These are phyloP conservation scores for Xylaria scruposa DNA, from an alignment of 495 filamentous ascomycete species.

Conservation along the genomic window DNA sequence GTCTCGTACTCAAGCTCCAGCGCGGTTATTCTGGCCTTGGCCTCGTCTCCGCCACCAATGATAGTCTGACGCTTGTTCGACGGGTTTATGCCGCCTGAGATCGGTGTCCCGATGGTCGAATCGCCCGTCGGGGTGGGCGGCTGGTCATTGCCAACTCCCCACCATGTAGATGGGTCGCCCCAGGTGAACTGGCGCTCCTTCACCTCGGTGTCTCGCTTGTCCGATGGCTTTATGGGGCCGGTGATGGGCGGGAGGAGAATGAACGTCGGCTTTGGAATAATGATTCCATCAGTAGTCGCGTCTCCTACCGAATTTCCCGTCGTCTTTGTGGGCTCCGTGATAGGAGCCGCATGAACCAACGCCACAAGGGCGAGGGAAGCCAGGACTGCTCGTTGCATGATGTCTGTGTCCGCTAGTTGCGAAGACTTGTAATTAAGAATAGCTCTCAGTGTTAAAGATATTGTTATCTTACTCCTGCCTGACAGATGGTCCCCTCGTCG, in stretches of 20 bases:
- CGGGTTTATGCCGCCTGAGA: conserved; percentile 27
- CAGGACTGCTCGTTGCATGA: conserved; percentile 37
- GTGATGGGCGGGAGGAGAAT: conserved; percentile 38
- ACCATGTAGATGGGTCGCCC: conserved; percentile 32
- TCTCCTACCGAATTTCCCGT: conserved; percentile 28
- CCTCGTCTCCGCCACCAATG: conserved; percentile 31
- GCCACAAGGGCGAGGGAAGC: conserved; percentile 38
- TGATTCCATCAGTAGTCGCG: conserved; percentile 22
- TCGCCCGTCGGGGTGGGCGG: conserved; percentile 24
- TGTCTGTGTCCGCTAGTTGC: conserved; percentile 9
- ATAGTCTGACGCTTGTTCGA: conserved; percentile 34
- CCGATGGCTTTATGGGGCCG: conserved; percentile 74
- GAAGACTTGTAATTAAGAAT: conserved; percentile 2
- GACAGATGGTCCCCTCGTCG: neutral
- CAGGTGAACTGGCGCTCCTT: conserved; percentile 39
- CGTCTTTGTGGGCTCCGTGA: conserved; percentile 35
- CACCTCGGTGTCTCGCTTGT: conserved; percentile 62
- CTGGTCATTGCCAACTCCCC: conserved; percentile 27
- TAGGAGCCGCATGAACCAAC: conserved; percentile 37
- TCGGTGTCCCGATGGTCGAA: conserved; percentile 19
- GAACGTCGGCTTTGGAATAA: conserved; percentile 31
- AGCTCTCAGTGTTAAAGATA: neutral
- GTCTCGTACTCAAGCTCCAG: conserved; percentile 39
- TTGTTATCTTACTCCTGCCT: conserved; percentile 5
- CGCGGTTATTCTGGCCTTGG: conserved; percentile 36